Conservation (phyloP, 176 grass and related monocot genomes). For the Bothriochloa decipiens region DNA sequence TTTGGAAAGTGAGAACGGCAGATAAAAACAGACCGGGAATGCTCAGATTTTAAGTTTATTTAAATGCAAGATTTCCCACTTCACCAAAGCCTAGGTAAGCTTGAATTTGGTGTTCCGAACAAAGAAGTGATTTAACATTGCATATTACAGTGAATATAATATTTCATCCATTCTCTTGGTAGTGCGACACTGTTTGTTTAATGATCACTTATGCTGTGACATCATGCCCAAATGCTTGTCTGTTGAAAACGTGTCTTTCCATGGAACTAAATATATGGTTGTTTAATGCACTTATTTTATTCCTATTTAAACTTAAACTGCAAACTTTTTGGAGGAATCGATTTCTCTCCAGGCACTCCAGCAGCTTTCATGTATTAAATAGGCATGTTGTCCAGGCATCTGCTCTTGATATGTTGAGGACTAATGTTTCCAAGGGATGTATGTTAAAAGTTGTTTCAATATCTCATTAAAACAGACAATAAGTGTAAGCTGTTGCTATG, state of each 20-base stretch:
- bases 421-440: neutral
- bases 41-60: neutral
- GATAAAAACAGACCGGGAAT: neutral
- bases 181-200: neutral
- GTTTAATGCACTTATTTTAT: neutral
- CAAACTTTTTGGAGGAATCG: neutral
- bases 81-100: conserved; percentile 14
- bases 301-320: neutral
- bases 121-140: neutral
- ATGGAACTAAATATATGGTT: neutral
- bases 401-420: too few relatives aligned
- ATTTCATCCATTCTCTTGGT: neutral
- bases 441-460: neutral
- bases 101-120: conserved; percentile 1
- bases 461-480: neutral
- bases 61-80: neutral
- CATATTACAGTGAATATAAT: neutral
- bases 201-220: neutral
- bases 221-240: neutral
- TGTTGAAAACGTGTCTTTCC: neutral
- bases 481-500: neutral
- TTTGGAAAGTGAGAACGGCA: too few relatives aligned
- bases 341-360: neutral
- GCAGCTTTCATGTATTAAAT: neutral
- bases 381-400: too few relatives aligned